phyloP scores from a whole-genome alignment of 495 filamentous ascomycete genomes.

The Parachaetomium inaequale region DNA sequence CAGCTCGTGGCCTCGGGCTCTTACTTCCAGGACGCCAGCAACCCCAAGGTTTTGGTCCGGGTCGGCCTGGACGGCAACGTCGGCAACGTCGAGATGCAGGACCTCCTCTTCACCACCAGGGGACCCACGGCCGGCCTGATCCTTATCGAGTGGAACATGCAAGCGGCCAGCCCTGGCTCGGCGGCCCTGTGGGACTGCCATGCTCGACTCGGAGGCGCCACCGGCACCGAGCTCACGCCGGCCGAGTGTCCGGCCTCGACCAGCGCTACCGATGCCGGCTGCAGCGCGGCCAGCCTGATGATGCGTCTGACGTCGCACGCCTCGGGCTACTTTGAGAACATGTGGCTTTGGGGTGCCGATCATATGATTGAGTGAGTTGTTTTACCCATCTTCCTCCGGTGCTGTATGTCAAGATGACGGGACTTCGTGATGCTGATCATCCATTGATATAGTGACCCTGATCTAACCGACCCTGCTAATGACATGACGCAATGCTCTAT shows the following conservation, averaged over 20 bases:
- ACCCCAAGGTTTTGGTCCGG: conserved; percentile 56
- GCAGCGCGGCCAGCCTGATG: conserved; percentile 56
- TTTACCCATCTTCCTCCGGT: too few species aligned
- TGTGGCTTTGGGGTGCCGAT: conserved; percentile 89
- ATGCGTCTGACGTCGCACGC: conserved; percentile 68
- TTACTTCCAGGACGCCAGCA: conserved; percentile 50
- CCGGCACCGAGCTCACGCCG: conserved; percentile 62
- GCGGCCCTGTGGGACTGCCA: conserved; percentile 20
- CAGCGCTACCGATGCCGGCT: conserved; percentile 38
- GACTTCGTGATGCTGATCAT: too few species aligned
- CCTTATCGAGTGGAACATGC: conserved; percentile 82
- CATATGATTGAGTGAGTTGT: conserved; percentile 63
- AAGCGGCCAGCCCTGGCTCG: neutral
- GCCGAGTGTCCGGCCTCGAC: conserved; percentile 48
- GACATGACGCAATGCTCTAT: neutral
- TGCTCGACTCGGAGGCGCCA: conserved; percentile 25
- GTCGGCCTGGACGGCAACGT: conserved; percentile 70
- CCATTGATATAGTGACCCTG: conserved; percentile 50
- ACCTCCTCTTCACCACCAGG: conserved; percentile 70
- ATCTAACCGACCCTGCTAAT: conserved; percentile 41
- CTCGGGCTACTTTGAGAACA: conserved; percentile 78
- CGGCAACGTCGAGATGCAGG: conserved; percentile 74
- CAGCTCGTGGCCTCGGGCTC: conserved; percentile 38
- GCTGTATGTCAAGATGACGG: too few species aligned
- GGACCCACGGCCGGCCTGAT: conserved; percentile 76